A percentile compares a stretch with the other conserved stretches of the same genome.
Evolutionary conservation across 1,139 yeast genomes (phyloP).

Genomic region (Geotrichum aggregatum): DNA sequence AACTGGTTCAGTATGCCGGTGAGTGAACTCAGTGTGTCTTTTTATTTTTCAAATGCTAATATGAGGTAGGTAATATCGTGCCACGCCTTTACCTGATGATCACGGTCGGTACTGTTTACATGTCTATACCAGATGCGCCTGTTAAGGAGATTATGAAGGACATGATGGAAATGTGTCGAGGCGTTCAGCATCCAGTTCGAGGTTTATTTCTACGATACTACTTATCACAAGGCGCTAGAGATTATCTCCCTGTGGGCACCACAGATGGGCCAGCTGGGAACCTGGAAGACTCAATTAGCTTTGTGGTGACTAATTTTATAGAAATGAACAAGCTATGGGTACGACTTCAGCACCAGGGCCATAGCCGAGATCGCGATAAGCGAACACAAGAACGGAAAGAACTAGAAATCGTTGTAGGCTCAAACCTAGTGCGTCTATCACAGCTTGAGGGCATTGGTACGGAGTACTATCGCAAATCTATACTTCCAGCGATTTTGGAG

Average conservation of each 20-base stretch:
- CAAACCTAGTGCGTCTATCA: conserved; percentile 81
- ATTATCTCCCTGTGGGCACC: conserved; percentile 50
- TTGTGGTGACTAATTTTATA: conserved; percentile 77
- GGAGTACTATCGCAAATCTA: conserved; percentile 54
- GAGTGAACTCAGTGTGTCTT: background rate
- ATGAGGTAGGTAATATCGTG: conserved; percentile 53
- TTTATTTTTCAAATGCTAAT: background rate
- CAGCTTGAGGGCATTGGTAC: conserved; percentile 77
- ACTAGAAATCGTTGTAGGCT: conserved; percentile 85
- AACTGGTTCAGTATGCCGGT: conserved; percentile 87
- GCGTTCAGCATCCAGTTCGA: conserved; percentile 87
- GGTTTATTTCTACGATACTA: conserved; percentile 88
- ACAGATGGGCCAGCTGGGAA: conserved; percentile 43
- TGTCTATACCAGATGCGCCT: conserved; percentile 76
- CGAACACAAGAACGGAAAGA: conserved; percentile 82
- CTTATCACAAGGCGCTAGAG: conserved; percentile 77
- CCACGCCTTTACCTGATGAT: conserved; percentile 93
- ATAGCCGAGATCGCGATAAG: conserved; percentile 71
- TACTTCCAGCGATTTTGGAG: conserved; percentile 80
- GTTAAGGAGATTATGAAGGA: conserved; percentile 84
- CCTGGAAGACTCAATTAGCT: conserved; percentile 62
- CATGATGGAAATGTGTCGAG: conserved; percentile 96
- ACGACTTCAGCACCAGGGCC: conserved; percentile 92
- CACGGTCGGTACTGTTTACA: conserved; percentile 86
- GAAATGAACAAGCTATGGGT: conserved; percentile 99